phyloP scores from a whole-genome alignment of 2,329 filamentous ascomycete genomes.

The Hymenoscyphus repandus region DNA sequence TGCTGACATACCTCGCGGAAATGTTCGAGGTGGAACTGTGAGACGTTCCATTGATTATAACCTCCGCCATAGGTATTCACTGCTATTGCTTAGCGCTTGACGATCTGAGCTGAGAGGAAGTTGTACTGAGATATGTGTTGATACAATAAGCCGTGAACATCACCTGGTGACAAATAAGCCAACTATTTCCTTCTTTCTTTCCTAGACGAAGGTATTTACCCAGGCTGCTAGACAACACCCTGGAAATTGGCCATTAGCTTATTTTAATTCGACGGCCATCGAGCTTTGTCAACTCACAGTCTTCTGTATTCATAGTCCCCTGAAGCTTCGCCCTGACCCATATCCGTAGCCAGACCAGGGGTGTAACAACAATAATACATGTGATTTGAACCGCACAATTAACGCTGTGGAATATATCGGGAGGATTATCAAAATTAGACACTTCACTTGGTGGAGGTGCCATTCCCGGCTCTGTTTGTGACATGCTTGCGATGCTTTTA shows the following conservation, averaged over 20 bases:
- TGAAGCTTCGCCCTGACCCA: slow-evolving; percentile 7
- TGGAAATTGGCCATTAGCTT: no score
- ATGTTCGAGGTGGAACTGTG: not conserved
- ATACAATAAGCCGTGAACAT: no score
- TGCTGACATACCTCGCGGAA: slow-evolving; percentile 6
- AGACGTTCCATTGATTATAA: slow-evolving; percentile 14
- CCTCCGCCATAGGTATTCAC: slow-evolving; percentile 12
- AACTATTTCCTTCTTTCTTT: no score
- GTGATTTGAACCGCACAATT: slow-evolving; percentile 5
- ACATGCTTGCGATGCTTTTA: not conserved
- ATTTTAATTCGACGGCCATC: no score
- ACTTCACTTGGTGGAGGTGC: not conserved
- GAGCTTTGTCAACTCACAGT: no score
- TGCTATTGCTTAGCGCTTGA: no score
- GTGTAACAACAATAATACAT: slow-evolving; percentile 7
- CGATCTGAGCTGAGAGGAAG: no score
- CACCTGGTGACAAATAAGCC: no score
- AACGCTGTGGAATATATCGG: slow-evolving; percentile 5
- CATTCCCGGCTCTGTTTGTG: not conserved
- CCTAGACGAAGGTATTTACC: no score
- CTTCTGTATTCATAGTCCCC: slow-evolving; percentile 8
- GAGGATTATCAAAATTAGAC: slow-evolving; percentile 8
- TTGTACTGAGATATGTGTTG: no score
- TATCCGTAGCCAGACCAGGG: slow-evolving; percentile 4
- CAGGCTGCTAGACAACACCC: no score